Evolutionary conservation across 331 rosid species (phyloP), one percentile per base, ranked within the genome.

Genomic region (Quercus lobata): DNA sequence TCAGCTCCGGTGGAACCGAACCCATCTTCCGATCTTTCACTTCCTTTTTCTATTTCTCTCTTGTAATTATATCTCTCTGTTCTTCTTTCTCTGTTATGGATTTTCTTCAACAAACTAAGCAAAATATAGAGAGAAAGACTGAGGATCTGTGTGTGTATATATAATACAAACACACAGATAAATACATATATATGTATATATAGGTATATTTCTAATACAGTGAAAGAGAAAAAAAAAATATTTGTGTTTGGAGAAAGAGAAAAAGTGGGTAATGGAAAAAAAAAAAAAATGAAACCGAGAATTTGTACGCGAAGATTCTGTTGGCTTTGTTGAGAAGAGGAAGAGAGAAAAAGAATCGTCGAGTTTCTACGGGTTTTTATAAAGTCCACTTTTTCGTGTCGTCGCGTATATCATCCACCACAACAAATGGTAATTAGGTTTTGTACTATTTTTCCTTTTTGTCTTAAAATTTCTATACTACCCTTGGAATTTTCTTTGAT

Each of bases 1-100:
- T 91, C 76, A 92, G 97, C 75, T 90, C 96, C 41, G 97, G 77
- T 41, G 89, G 86, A 91, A 90, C 85, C 85, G 89, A 91, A 81
- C 87, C 97, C 99, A 96, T 96, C 65, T 41, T 21, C 17, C 14
- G 49, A 84, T 87, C 84, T 52, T 44, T 49, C 8, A 3, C 55
- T 78, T 11, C 62, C 77, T 83, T 68, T 71, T 82, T 78, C 83
- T 35, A 18, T 46, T 19, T 60, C 61, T 37, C 53, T 10, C 35
- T 49, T 49, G 46, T 37, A 37, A 37, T 37, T 8, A 37, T 49
- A 4, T 49, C 15, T 49, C 17, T 49, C 2, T 49, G 18, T 49
- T 10, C 11, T 49, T 9, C 22, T 18, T n/a, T 55, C 72, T 27
- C 30, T 63, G 25, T 29, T 15, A 37, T 44, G 3, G n/a, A 17